phyloP scores from a whole-genome alignment of 495 filamentous ascomycete species.

The Penicillium goetzii region DNA sequence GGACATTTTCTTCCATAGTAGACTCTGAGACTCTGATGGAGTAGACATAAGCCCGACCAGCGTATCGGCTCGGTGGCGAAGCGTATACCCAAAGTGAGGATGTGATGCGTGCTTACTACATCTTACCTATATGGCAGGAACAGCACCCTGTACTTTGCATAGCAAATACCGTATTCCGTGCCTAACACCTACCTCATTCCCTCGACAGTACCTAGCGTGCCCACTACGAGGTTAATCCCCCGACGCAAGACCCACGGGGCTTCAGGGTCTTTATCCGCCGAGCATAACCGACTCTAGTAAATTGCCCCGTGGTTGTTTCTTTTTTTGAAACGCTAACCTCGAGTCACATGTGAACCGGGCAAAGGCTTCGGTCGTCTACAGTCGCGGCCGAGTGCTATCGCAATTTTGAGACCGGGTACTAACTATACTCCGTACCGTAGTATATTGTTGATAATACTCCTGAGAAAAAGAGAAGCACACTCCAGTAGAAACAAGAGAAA shows the following conservation, averaged over 20 bases:
- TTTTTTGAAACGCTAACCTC: not conserved
- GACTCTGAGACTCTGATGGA: not conserved
- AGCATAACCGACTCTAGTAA: not conserved
- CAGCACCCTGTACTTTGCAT: not conserved
- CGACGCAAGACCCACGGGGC: slow-evolving; percentile 6
- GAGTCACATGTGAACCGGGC: not conserved
- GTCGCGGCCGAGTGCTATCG: not conserved
- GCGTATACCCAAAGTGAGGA: not conserved
- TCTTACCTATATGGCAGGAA: not conserved
- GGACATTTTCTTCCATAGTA: not conserved
- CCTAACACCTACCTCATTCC: not conserved
- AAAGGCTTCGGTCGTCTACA: not conserved
- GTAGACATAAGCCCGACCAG: not conserved
- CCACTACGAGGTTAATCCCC: not conserved
- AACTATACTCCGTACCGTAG: not conserved
- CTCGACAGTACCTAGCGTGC: not conserved
- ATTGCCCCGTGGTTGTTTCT: not conserved
- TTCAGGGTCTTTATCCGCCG: not conserved
- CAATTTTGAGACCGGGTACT: not conserved
- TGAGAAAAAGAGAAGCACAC: not conserved
- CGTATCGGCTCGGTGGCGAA: not conserved
- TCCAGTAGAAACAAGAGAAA: not conserved
- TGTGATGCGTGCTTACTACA: not conserved
- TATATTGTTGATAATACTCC: not conserved
- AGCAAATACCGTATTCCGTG: not conserved